Percentiles rank a stretch among this genome's conserved stretches.
Conservation (phyloP, 352 stramenopile species). For the Phytophthora syringae region DNA sequence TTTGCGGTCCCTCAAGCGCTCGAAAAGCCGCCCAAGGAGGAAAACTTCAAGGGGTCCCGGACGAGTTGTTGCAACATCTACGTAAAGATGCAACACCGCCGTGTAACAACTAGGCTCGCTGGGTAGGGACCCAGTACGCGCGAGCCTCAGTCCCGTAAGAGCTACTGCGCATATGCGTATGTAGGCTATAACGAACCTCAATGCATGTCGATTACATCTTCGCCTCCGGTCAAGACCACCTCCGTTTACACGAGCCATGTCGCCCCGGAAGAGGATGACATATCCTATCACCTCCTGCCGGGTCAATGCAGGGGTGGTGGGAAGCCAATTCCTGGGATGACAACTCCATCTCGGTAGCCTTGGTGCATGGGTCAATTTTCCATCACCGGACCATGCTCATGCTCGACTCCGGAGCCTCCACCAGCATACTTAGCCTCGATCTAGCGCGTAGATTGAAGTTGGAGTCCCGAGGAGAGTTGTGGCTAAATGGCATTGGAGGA, state of each 20-base stretch:
- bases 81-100: background rate
- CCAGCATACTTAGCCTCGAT: conserved; percentile 36
- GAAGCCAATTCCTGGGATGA: conserved; percentile 9
- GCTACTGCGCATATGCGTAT: conserved; percentile 7
- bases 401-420: conserved; percentile 30
- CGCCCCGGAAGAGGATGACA: background rate
- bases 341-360: background rate
- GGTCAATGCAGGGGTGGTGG: conserved; percentile 6
- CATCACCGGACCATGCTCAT: conserved; percentile 17
- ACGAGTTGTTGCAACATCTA: background rate
- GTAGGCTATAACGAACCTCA: conserved; percentile 10
- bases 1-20: background rate
- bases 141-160: conserved; percentile 9
- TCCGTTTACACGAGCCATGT: conserved; percentile 1
- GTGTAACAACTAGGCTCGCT: conserved; percentile 30
- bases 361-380: conserved; percentile 21
- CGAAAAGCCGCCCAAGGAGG: background rate
- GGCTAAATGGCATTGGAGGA: conserved; percentile 1
- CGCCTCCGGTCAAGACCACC: background rate
- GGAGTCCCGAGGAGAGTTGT: conserved; percentile 8
- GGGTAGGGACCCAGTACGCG: conserved; percentile 26
- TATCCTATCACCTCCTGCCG: background rate
- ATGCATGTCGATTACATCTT: conserved; percentile 21
- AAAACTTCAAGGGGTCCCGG: background rate
- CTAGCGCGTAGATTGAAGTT: conserved; percentile 31